Evolutionary conservation across 2,329 filamentous ascomycete species (phyloP), one percentile per base, ranked within the genome.

Genomic region (Cytospora leucostoma): DNA sequence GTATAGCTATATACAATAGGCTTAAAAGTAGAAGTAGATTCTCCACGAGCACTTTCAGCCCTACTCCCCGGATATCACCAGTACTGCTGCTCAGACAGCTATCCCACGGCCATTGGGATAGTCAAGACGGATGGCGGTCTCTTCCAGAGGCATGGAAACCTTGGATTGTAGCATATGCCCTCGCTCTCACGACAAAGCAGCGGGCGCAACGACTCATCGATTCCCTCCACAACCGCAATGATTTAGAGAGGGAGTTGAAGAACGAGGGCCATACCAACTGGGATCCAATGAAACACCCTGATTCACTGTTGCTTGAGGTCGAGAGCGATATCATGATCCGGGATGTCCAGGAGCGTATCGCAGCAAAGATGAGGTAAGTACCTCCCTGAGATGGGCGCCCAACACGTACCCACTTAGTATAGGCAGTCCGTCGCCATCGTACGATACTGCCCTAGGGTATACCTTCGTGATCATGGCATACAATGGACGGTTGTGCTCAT

Each of bases 301-400:
- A 91, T 27, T 86, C 78, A 64, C 74, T 92, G 0, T 73, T 92
- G 0, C 64, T 92, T 0, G 88, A 92, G 70, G 76, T 88, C 0
- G 88, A 92, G 59, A 85, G 79, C 38, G 80, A 81, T 0, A 77
- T 92, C 1, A 69, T 86, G 10, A 86, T 92, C 10, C 81, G 90
- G 0, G 70, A 77, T 0, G 80, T 84, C 0, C 88, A 92, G 69
- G 77, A 81, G 3, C 70, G 81, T 2, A 85, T 92, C 56, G 84
- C 88, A 0, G 52, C 62, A 0, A 70, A 80, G 21, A 91, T 92
- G 83, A 81, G 79, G 2, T 57, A 68, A 33, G 57, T 53, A 10
- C 13, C 10, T 34, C 4, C 35, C 2, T 12, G 7, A 12, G 12
- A 19, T 12, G 0, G 17, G 34, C 27, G n/a, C n/a, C n/a, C n/a